A percentile compares a stretch with the other conserved stretches of the same genome.
Conservation (phyloP, 805 yeast species). For the Candida sakaeoensis region DNA sequence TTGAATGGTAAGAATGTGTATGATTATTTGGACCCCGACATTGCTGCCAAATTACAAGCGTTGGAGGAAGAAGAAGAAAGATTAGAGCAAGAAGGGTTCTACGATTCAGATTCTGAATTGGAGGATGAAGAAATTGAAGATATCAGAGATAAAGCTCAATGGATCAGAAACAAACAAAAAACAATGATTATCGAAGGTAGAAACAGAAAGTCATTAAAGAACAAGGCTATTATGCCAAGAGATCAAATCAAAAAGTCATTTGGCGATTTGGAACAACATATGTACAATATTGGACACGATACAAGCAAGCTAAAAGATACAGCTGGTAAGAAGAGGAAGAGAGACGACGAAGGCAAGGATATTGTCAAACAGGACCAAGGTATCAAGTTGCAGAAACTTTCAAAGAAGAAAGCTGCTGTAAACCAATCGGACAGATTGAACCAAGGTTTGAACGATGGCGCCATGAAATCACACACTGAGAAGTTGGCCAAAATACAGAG, state of each 20-base stretch:
- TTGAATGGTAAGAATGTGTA: slow-evolving; percentile 94
- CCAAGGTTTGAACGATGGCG: slow-evolving; percentile 83
- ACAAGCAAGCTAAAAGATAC: slow-evolving; percentile 50
- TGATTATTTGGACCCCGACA: slow-evolving; percentile 96
- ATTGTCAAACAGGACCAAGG: slow-evolving; percentile 60
- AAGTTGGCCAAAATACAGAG: slow-evolving; percentile 85
- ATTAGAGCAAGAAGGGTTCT: slow-evolving; percentile 91
- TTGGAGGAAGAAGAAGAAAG: slow-evolving; percentile 96
- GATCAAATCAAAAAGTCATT: slow-evolving; percentile 77
- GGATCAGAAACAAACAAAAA: slow-evolving; percentile 96
- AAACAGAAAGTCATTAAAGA: slow-evolving; percentile 80
- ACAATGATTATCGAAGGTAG: slow-evolving; percentile 87
- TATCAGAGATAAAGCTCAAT: slow-evolving; percentile 79
- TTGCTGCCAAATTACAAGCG: slow-evolving; percentile 87
- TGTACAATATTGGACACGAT: slow-evolving; percentile 89
- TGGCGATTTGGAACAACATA: slow-evolving; percentile 80
- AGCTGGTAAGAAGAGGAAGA: slow-evolving; percentile 36
- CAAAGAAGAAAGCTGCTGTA: slow-evolving; percentile 46
- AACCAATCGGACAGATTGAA: slow-evolving; percentile 75
- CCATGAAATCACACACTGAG: slow-evolving; percentile 77
- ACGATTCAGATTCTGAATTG: slow-evolving; percentile 67
- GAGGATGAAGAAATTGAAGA: slow-evolving; percentile 64
- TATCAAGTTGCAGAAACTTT: slow-evolving; percentile 34
- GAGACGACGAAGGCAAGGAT: slow-evolving; percentile 69
- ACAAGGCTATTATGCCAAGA: slow-evolving; percentile 85